A percentile compares a stretch with the other conserved stretches of the same genome.
These are phyloP conservation scores for Rubroshorea leprosula DNA, from an alignment of 345 rosid species.

Conservation along the genomic window DNA sequence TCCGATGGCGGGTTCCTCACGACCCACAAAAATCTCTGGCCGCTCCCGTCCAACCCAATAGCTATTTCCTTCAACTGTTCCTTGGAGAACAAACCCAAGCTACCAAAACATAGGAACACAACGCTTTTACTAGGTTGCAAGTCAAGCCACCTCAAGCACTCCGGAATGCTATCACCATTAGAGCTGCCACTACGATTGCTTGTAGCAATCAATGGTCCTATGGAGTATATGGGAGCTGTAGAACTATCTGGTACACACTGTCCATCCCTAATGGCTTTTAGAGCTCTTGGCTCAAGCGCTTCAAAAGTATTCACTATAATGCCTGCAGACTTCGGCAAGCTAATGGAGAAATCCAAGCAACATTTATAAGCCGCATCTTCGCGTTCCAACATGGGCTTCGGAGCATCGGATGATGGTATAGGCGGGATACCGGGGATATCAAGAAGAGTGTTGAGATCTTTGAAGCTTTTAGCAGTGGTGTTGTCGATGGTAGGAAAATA, in stretches of 20 bases:
- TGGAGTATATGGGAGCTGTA: slow-evolving; percentile 28
- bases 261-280: slow-evolving; percentile 25
- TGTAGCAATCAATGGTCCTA: slow-evolving; percentile 25
- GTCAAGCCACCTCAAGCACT: slow-evolving; percentile 43
- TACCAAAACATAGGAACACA: slow-evolving; percentile 59
- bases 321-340: slow-evolving; percentile 25
- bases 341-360: slow-evolving; percentile 14
- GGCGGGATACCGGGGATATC: slow-evolving; percentile 26
- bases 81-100: slow-evolving; percentile 40
- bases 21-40: slow-evolving; percentile 37
- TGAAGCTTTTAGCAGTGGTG: neutral
- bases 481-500: slow-evolving; percentile 12
- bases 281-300: slow-evolving; percentile 20
- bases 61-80: slow-evolving; percentile 40
- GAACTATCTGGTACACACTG: slow-evolving; percentile 17
- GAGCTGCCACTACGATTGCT: neutral
- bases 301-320: slow-evolving; percentile 31
- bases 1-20: slow-evolving; percentile 26
- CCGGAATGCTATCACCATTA: slow-evolving; percentile 4
- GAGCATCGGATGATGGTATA: slow-evolving; percentile 17
- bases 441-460: neutral
- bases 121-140: slow-evolving; percentile 40
- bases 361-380: slow-evolving; percentile 6
- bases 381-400: slow-evolving; percentile 14
- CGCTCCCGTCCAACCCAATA: slow-evolving; percentile 34